Evolutionary conservation across 1,284 basidiomycete genomes (phyloP), one percentile per base, ranked within the genome.

Genomic region (Xanthoconium separans): DNA sequence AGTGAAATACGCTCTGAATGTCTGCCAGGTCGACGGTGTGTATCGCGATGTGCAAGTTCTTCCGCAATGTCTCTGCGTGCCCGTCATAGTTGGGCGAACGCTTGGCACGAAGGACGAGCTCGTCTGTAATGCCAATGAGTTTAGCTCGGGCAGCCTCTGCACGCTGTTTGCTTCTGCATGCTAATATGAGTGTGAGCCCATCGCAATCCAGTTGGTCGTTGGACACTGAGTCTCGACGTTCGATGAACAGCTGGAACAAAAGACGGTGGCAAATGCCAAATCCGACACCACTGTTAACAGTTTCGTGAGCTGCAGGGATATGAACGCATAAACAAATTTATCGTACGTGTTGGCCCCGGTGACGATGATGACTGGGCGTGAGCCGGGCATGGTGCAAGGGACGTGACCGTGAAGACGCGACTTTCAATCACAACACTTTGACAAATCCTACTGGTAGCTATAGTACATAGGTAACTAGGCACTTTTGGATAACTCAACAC

Each of bases 241-340:
- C 65, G 29, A 77, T 73, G 6, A 83, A 83, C 20, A 95, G 77
- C 65, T 92, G 87, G 58, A 77, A 70, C 45, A 95, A 77, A 8
- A 96, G 80, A 48, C 91, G 85, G 55, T 89, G 83, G 72, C 92
- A 94, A 47, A 92, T 87, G 2, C 90, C 92, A 64, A 88, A 87
- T 12, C 93, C 93, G 30, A 95, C 80, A 53, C 93, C 93, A 49
- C 93, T 95, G 68, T 6, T 12, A 54, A 55, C n/a, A 12, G 22
- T 43, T 50, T 27, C 5, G 18, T 62, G 44, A 69, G 63, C 42
- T 48, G 41, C 39, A 41, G 57, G 30, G 31, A 47, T 36, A 33
- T 20, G 24, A 29, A 16, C 4, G 33, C 43, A 22, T 44, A n/a
- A 22, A 29, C 4, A 30, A 16, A 44, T 24, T 44, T 36, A 13